A percentile compares a stretch with the other conserved stretches of the same genome.
Evolutionary conservation across 345 rosid genomes (phyloP).

Genomic region (Lagerstroemia speciosa): DNA sequence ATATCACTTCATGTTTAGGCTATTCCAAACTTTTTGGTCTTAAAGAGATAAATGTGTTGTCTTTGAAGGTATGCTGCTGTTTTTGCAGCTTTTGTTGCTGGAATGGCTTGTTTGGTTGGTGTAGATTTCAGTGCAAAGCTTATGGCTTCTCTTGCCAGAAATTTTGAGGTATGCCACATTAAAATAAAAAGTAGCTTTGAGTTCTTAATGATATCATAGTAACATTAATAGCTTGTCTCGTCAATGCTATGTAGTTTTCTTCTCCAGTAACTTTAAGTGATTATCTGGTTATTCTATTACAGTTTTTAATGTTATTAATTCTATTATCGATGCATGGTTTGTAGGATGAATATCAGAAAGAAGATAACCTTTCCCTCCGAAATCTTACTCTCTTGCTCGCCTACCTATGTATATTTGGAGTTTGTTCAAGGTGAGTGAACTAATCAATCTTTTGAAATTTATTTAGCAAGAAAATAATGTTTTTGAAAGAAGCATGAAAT

Average conservation of each 20-base stretch:
- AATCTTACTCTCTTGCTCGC: constrained; percentile 76
- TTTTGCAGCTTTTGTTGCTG: constrained; percentile 89
- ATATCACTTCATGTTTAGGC: background rate
- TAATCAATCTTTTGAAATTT: background rate
- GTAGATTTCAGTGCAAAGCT: constrained; percentile 84
- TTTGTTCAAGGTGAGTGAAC: constrained; percentile 65
- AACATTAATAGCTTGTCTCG: background rate
- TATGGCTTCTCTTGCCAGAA: constrained; percentile 63
- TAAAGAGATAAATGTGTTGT: constrained; percentile 7
- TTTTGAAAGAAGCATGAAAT: background rate
- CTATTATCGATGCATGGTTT: constrained; percentile 8
- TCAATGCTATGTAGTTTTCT: background rate
- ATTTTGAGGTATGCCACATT: constrained; percentile 49
- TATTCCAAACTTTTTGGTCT: background rate
- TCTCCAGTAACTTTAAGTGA: background rate
- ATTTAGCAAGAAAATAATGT: background rate
- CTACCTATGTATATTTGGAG: constrained; percentile 66
- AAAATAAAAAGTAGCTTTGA: background rate
- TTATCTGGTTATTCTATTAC: background rate
- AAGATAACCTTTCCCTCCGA: constrained; percentile 68
- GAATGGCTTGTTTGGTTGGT: constrained; percentile 78
- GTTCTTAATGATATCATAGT: background rate
- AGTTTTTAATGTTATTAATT: background rate
- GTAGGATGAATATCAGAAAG: constrained; percentile 77
- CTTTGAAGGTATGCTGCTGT: constrained; percentile 64